Percentiles rank a stretch among this genome's conserved stretches.
Evolutionary conservation across 176 grass and related monocot genomes (phyloP).

Genomic region (Oryza brachyantha): DNA sequence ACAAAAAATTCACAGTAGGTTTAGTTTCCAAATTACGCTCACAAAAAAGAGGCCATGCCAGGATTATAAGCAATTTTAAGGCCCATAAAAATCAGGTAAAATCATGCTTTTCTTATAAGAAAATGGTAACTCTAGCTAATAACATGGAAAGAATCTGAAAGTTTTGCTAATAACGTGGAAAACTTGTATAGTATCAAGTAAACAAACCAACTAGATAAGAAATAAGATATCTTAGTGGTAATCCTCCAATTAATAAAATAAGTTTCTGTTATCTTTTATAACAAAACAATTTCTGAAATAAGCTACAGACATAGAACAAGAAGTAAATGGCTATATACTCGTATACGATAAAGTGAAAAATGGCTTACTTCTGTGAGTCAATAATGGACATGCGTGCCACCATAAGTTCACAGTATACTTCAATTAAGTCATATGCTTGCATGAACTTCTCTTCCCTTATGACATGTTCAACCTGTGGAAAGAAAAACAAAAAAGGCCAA

Average conservation of each 20-base stretch:
- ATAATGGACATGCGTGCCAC: slow-evolving; percentile 87
- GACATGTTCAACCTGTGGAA: slow-evolving; percentile 87
- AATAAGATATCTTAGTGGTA: not conserved
- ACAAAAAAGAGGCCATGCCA: not conserved
- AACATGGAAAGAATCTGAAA: not conserved
- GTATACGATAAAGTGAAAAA: slow-evolving; percentile 12
- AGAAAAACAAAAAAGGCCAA: slow-evolving; percentile 8
- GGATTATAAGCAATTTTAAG: not conserved
- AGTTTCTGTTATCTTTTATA: not conserved
- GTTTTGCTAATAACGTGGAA: not conserved
- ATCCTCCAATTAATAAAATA: not conserved
- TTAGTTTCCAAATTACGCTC: slow-evolving; percentile 1
- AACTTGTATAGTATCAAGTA: not conserved
- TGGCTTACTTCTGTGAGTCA: slow-evolving; percentile 84
- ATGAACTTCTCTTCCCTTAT: slow-evolving; percentile 94
- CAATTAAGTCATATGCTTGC: slow-evolving; percentile 86
- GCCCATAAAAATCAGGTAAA: not conserved
- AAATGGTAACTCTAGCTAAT: not conserved
- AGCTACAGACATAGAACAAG: not conserved
- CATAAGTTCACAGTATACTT: slow-evolving; percentile 94
- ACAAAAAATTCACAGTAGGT: not conserved
- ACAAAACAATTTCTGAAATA: not conserved
- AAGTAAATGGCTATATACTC: not conserved
- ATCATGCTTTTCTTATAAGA: slow-evolving; percentile 3
- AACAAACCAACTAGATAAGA: not conserved